Percentiles rank a stretch among this genome's conserved stretches.
phyloP scores from a whole-genome alignment of 129 eudicot species.

The Sambucus nigra region DNA sequence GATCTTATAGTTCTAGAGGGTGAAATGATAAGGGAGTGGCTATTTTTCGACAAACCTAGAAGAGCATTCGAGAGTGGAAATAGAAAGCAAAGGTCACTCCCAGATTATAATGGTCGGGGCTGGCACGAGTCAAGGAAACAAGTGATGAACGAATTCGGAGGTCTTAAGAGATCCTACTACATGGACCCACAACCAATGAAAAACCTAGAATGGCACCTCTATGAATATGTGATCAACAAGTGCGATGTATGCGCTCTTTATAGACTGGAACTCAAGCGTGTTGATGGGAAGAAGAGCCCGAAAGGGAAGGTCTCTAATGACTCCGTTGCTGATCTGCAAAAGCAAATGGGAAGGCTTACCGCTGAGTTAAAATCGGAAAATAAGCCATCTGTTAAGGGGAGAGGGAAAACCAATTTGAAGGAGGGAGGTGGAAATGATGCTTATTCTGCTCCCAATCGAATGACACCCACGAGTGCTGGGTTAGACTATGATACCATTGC shows the following conservation, averaged over 20 bases:
- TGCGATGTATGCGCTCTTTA: slow-evolving; percentile 67
- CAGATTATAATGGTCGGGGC: slow-evolving; percentile 93
- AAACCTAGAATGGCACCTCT: slow-evolving; percentile 77
- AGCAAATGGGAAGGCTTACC: slow-evolving; percentile 72
- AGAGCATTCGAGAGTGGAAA: slow-evolving; percentile 95
- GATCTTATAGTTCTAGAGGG: slow-evolving; percentile 75
- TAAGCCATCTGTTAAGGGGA: slow-evolving; percentile 31
- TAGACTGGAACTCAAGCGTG: slow-evolving; percentile 76
- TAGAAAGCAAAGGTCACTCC: slow-evolving; percentile 90
- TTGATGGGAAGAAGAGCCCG: slow-evolving; percentile 58
- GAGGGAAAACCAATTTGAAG: slow-evolving; percentile 40
- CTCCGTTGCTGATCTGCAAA: slow-evolving; percentile 78
- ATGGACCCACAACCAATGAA: slow-evolving; percentile 97
- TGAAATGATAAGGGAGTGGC: slow-evolving; percentile 89
- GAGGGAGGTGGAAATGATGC: slow-evolving; percentile 29
- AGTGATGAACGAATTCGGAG: slow-evolving; percentile 62
- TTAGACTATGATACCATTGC: slow-evolving; percentile 37
- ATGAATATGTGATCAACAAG: slow-evolving; percentile 71
- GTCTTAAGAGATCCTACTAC: slow-evolving; percentile 86
- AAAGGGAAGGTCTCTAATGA: slow-evolving; percentile 59
- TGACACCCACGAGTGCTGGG: slow-evolving; percentile 27
- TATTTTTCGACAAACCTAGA: slow-evolving; percentile 91
- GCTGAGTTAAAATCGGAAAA: slow-evolving; percentile 64
- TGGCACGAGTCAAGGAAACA: slow-evolving; percentile 99
- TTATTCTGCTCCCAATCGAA: slow-evolving; percentile 28